phyloP scores from a whole-genome alignment of 495 filamentous ascomycete species.

The Neurospora pannonica region DNA sequence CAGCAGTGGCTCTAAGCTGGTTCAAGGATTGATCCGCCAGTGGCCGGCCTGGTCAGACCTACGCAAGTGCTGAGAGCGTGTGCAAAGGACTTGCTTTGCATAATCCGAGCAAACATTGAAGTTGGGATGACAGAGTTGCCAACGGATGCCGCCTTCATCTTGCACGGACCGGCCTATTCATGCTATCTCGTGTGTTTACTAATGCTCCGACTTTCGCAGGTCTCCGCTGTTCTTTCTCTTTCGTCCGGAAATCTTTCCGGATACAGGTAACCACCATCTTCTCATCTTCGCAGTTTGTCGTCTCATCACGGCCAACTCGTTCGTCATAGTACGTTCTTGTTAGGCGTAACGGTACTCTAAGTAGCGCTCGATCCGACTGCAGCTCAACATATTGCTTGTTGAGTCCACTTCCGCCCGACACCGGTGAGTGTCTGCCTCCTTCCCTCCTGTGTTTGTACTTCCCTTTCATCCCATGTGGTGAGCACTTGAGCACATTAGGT shows the following conservation, averaged over 20 bases:
- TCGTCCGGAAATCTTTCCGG: not conserved
- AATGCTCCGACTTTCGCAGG: not conserved
- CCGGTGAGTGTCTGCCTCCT: not conserved
- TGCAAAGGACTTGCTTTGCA: not conserved
- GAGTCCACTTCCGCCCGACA: not conserved
- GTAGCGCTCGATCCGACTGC: not conserved
- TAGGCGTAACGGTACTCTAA: not conserved
- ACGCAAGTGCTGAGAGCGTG: not conserved
- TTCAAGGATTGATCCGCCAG: not conserved
- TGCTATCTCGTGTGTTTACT: not conserved
- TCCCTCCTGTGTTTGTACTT: not conserved
- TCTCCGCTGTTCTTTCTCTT: not conserved
- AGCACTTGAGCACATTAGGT: not conserved
- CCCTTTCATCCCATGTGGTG: not conserved
- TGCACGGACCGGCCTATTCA: not conserved
- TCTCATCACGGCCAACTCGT: not conserved
- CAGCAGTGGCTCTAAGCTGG: not conserved
- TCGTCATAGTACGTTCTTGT: not conserved
- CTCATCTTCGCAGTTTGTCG: not conserved
- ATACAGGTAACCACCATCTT: not conserved
- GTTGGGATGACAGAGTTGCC: not conserved
- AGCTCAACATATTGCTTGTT: not conserved
- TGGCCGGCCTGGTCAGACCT: not conserved
- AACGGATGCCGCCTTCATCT: not conserved
- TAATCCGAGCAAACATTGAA: not conserved